phyloP scores from a whole-genome alignment of 2,329 filamentous ascomycete genomes.

The Fusarium annulatum region DNA sequence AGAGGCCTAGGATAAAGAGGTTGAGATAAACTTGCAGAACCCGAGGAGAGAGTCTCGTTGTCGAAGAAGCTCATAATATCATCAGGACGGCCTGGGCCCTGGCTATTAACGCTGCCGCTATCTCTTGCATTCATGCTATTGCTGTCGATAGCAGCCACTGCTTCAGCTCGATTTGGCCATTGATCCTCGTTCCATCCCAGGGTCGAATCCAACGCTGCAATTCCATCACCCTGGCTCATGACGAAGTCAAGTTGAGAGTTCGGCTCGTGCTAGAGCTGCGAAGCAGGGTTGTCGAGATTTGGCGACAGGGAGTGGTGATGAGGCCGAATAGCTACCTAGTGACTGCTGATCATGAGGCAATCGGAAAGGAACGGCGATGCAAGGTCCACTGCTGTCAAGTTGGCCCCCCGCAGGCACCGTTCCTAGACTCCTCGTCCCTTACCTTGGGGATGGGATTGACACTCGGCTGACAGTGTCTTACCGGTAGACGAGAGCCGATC shows the following conservation, averaged over 20 bases:
- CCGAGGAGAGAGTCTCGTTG: conserved; percentile 43
- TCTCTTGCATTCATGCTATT: conserved; percentile 26
- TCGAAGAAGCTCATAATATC: conserved; percentile 45
- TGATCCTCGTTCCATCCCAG: conserved; percentile 37
- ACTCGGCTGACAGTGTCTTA: conserved; percentile 14
- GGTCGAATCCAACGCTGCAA: conserved; percentile 35
- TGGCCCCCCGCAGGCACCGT: conserved; percentile 21
- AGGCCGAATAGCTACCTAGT: conserved; percentile 29
- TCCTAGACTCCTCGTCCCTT: conserved; percentile 16
- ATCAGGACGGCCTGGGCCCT: conserved; percentile 31
- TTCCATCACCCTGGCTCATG: conserved; percentile 43
- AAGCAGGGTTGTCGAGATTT: conserved; percentile 36
- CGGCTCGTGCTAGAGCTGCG: conserved; percentile 27
- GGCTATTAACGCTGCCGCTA: conserved; percentile 28
- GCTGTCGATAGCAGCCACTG: conserved; percentile 22
- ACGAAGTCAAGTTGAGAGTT: conserved; percentile 31
- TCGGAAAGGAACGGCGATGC: conserved; percentile 43
- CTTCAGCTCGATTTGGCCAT: conserved; percentile 26
- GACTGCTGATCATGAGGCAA: conserved; percentile 43
- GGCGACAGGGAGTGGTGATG: conserved; percentile 41
- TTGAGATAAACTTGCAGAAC: conserved; percentile 35
- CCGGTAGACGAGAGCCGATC: conserved; percentile 19
- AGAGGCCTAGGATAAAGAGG: conserved; percentile 33
- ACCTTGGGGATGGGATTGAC: conserved; percentile 10
- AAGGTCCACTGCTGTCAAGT: conserved; percentile 42